These are phyloP conservation scores for Colletotrichum tropicicola DNA, from an alignment of 2,329 filamentous ascomycete genomes.

Conservation along the genomic window DNA sequence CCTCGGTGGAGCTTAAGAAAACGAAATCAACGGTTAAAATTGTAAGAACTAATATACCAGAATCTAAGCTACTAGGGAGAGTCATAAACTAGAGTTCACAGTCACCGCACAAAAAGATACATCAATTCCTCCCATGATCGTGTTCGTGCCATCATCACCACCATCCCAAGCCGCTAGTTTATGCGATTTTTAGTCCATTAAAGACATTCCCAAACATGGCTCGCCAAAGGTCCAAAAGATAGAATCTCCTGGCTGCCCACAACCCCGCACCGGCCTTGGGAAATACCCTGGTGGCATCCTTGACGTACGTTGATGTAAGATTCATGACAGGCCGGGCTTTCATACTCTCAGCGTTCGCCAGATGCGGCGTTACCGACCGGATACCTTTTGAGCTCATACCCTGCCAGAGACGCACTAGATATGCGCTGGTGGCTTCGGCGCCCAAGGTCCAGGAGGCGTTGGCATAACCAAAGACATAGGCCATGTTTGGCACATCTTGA, in stretches of 20 bases:
- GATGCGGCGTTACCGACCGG: conserved; percentile 52
- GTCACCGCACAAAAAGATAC: no score
- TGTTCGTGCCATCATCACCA: no score
- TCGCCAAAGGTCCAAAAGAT: conserved; percentile 8
- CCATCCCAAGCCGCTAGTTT: no score
- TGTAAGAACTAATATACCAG: no score
- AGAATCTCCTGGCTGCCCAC: conserved; percentile 31
- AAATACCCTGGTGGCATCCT: conserved; percentile 47
- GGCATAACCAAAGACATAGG: conserved; percentile 67
- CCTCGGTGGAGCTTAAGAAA: no score
- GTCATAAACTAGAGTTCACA: no score
- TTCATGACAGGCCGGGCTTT: conserved; percentile 49
- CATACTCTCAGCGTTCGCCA: no score
- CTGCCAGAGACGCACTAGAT: conserved; percentile 59
- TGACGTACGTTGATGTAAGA: conserved; percentile 61
- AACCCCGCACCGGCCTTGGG: conserved; percentile 54
- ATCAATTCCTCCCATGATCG: no score
- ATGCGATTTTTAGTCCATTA: no score
- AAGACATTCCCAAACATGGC: conserved; percentile 7
- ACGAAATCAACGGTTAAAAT: no score
- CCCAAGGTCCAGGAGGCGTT: conserved; percentile 71
- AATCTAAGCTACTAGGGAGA: no score
- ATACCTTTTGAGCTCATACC: conserved; percentile 55
- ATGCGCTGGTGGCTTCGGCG: conserved; percentile 60
- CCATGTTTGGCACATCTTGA: conserved; percentile 68